Conservation (phyloP, 345 rosid species). For the Corymbia maculata region DNA sequence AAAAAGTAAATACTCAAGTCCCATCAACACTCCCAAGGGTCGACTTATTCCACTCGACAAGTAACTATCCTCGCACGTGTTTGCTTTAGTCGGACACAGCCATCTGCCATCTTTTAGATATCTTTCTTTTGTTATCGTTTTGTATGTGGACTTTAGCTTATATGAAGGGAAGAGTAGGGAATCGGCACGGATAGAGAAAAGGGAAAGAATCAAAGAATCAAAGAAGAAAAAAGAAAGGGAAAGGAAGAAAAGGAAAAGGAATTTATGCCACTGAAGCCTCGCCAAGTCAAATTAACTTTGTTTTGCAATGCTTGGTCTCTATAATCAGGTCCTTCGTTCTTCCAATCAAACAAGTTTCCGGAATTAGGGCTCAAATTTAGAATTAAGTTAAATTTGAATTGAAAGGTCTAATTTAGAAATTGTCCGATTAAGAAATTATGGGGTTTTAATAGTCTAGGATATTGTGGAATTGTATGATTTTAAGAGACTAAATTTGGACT, state of each 20-base stretch:
- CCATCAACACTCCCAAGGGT: background rate
- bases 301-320: background rate
- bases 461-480: too few relatives aligned
- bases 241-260: background rate
- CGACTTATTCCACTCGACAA: background rate
- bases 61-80: background rate
- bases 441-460: background rate
- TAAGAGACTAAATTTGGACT: background rate
- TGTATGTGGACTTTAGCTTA: background rate
- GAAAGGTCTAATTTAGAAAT: background rate
- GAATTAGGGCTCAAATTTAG: background rate
- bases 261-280: background rate
- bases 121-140: background rate
- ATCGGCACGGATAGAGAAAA: too few relatives aligned
- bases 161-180: too few relatives aligned
- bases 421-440: background rate
- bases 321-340: rapidly evolving
- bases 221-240: too few relatives aligned
- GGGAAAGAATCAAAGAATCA: too few relatives aligned
- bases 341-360: background rate
- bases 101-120: background rate
- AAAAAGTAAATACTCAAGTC: background rate
- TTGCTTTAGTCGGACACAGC: background rate
- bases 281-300: too few relatives aligned
- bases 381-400: background rate